Percentiles rank a stretch among this genome's conserved stretches.
Conservation (phyloP, 495 filamentous ascomycete genomes). For the Hypoxylon fragiforme region DNA sequence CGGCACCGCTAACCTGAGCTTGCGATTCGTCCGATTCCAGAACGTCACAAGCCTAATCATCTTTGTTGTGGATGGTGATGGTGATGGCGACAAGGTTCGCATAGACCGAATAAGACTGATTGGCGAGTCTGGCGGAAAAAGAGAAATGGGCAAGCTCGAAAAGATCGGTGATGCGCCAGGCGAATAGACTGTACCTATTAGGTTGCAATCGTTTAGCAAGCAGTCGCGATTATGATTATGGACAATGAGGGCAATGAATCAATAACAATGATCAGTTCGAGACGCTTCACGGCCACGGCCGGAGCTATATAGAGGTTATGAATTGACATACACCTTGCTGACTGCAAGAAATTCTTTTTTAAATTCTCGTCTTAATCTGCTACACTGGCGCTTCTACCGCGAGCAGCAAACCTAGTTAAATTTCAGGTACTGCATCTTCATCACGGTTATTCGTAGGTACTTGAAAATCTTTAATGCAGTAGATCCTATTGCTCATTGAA, state of each 20-base stretch:
- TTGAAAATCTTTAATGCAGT: too few species aligned
- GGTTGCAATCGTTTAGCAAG: not conserved
- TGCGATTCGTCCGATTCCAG: conserved; percentile 98
- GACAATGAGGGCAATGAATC: conserved; percentile 15
- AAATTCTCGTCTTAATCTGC: not conserved
- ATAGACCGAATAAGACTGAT: conserved; percentile 84
- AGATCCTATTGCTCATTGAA: not conserved
- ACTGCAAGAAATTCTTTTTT: not conserved
- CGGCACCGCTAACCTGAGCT: conserved; percentile 77
- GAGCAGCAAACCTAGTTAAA: too few species aligned
- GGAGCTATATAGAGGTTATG: conserved; percentile 28
- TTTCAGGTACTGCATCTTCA: too few species aligned
- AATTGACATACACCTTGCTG: conserved; percentile 13
- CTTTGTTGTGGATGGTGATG: conserved; percentile 88
- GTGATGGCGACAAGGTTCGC: conserved; percentile 80
- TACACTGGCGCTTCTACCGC: not conserved
- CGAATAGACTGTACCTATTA: conserved; percentile 48
- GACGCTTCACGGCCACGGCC: not conserved
- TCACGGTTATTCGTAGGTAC: too few species aligned
- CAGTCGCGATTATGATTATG: conserved; percentile 20
- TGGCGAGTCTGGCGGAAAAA: conserved; percentile 91
- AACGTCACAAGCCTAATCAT: conserved; percentile 82
- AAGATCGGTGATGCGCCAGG: conserved; percentile 83
- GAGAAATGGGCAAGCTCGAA: conserved; percentile 90
- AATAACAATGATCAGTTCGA: conserved; percentile 15